Base-by-base conservation (phyloP, 2,329 filamentous ascomycete species). In the Thelonectria discophora region DNA sequence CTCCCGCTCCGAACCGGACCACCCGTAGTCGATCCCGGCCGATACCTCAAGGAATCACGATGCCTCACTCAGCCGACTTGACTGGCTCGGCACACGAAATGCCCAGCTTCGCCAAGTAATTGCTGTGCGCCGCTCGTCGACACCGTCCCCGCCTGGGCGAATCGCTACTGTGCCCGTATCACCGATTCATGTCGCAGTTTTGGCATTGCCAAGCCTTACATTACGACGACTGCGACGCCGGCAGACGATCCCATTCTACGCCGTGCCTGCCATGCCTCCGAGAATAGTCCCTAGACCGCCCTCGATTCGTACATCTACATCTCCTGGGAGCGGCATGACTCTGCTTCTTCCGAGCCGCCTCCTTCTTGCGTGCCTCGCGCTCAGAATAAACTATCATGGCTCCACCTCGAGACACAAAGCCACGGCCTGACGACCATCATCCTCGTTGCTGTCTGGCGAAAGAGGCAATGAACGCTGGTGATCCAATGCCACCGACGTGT, bases 401-500 rank as follows among this genome's bases (percentile, higher is more conserved):
- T 40, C 37, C 52, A 48, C 46, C 50, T 30, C 49, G 40, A 58
- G 40, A 53, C 56, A 54, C 49, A 58, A 49, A 48, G 42, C 32
- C 56, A 32, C 40, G 13, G 13, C 45, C 34, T 40, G 48, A 42
- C 43, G 15, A 27, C 32, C 21, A 32, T 39, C 43, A 56, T 51
- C 18, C 57, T 50, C 17, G 18, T 42, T 42, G 18, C 39, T 47
- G 42, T 53, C 37, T 50, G 46, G 47, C 27, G 42, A 18, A 21
- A 55, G 52, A 21, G 52, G 58, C 40, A 60, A 55, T 60, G 51
- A 43, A 18, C 17, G 7, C 32, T 56, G 47, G 20, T 48, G 39
- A 52, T 55, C 52, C 42, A 55, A 21, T 48, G 59, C 56, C 55
- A 49, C 48, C 39, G 62, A 71, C 67, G 70, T 63, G 50, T 70